Evolutionary conservation across 768 basidiomycete species (phyloP), one percentile per base, ranked within the genome.

Genomic region (Lactarius hatsudake): DNA sequence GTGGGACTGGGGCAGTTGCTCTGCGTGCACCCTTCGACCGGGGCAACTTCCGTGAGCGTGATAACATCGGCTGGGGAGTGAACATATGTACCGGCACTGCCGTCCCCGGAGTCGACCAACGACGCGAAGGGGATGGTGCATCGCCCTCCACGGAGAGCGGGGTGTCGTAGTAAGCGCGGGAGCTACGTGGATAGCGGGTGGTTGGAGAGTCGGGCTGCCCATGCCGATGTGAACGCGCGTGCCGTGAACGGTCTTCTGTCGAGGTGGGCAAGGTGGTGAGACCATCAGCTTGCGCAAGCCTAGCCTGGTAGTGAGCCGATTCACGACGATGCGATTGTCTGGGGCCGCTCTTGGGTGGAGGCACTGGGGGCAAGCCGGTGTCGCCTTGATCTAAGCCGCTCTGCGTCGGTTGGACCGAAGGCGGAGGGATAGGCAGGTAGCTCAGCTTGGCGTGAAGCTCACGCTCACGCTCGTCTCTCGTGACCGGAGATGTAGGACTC

Each of bases 1-100:
- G 12, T 5, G 10, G 56, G 32, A 36, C 56, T 18, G 30, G 56
- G 9, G 34, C 57, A 34, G 36, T 32, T 26, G 26, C 54, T 20
- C 66, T 57, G 30, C 40, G 57, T 45, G 58, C 26, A 23, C 58
- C 62, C 7, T 64, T 64, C 53, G 67, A 64, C 38, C 42, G 67
- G 28, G 5, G 40, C 6, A 6, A 30, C 9, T 34, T 56, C 55
- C 51, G 56, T 38, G 48, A 53, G 51, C 51, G 51, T 1, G 51
- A 53, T 15, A 13, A 13, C 23, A 8, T 26, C 12, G 45, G 30
- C 32, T 63, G 30, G 18, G 66, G 62, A 23, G 30, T 48, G n/a
- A 48, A 64, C 23, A 43, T 48, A 48, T 56, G 62, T 32, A 10
- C 42, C 34, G 51, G 59, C 15, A 20, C 36, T 15, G 38, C 58